Evolutionary conservation across 2,329 filamentous ascomycete species (phyloP), one percentile per base, ranked within the genome.

Genomic region (Pseudohalonectria lignicola): DNA sequence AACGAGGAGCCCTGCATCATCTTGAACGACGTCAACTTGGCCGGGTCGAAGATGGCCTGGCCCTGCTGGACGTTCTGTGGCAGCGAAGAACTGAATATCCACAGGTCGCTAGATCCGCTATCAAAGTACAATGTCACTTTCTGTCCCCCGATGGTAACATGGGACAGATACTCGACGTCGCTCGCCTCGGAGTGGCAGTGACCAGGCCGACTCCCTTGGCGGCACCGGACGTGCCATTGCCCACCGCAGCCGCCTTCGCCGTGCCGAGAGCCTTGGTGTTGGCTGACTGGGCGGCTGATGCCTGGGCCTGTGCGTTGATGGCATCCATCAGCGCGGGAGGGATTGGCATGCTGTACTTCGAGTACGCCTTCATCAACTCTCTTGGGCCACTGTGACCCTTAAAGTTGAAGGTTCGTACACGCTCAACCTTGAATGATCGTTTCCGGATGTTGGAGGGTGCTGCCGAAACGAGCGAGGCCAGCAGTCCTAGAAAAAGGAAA

Each of bases 21-120:
- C 32, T 49, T 41, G 39, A 62, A 62, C 11, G 47, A 54, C 16
- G 48, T 44, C 34, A 63, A 66, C 45, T 56, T 47, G 12, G 43
- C 40, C 4, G 61, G 52, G 45, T 66, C 53, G 46, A 53, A 67
- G 18, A 61, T 37, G 9, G 47, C 48, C 57, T 82, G 81, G 29
- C 67, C 66, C 20, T 53, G 50, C 28, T 64, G 65, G 33, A 62
- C 45, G 5, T 52, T 41, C 1, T 59, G 39, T 2, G 68, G 52
- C 28, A 85, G 68, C 39, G 67, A 53, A 13, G 72, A 76, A 60
- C 72, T 82, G 62, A 86, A 82, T 17, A 82, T 72, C 81, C 80
- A 86, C 62, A 84, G 67, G 56, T 86, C 82, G 11, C 81, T 73
- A 2, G 80, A 85, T 40, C 82, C 82, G n/a, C 79, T 81, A 57